phyloP scores from a whole-genome alignment of 768 basidiomycete species.

The Tricholoma saponaceum region DNA sequence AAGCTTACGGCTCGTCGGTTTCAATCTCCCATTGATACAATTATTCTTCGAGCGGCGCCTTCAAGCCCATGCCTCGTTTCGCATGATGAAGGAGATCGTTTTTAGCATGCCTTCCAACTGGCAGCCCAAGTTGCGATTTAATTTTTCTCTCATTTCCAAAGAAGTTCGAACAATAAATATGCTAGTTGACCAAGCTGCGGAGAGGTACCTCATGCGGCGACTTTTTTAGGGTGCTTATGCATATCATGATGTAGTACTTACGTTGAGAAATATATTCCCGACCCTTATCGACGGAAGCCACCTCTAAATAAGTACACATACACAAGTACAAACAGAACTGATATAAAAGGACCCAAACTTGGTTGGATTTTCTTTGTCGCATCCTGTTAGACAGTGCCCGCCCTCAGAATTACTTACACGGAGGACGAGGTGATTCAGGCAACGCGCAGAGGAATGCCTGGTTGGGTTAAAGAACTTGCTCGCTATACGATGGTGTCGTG shows the following conservation, averaged over 20 bases:
- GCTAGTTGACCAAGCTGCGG: background rate
- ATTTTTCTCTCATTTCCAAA: background rate
- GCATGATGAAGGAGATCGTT: background rate
- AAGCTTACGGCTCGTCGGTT: background rate
- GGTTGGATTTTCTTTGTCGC: slow-evolving; percentile 32
- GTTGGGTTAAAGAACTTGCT: slow-evolving; percentile 60
- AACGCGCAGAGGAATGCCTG: slow-evolving; percentile 54
- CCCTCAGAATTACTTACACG: slow-evolving; percentile 28
- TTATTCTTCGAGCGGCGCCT: slow-evolving; percentile 4
- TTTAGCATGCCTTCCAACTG: background rate
- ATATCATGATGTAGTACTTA: too few species aligned
- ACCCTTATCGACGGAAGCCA: too few species aligned
- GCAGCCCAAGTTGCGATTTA: background rate
- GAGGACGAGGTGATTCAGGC: slow-evolving; percentile 66
- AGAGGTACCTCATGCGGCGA: background rate
- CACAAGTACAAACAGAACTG: slow-evolving; percentile 2
- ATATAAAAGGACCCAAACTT: background rate
- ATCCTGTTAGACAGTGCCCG: slow-evolving; percentile 75
- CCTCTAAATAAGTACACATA: background rate
- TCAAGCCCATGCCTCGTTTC: background rate
- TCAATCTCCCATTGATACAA: slow-evolving; percentile 6
- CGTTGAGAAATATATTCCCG: too few species aligned
- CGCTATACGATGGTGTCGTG: slow-evolving; percentile 47
- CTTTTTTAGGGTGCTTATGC: background rate
- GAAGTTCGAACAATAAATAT: background rate